Base-by-base conservation (phyloP, 2,329 filamentous ascomycete species). In the Ophiostoma fasciatum region DNA sequence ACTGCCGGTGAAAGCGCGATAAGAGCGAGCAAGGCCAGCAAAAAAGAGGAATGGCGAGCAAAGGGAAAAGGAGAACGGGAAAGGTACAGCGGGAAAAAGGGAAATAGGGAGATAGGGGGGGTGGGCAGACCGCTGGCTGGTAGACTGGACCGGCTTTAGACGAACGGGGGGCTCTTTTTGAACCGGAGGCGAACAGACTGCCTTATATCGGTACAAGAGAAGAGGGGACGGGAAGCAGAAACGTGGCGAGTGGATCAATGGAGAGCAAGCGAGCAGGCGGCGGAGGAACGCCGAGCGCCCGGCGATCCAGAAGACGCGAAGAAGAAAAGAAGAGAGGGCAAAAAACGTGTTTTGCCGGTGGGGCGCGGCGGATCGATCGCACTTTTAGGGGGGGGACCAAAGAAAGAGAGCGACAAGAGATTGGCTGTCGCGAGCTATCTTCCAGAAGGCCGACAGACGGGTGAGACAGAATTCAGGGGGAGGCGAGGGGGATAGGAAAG, bases 181-280 rank as follows among this genome's bases (percentile, higher is more conserved):
- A n/a, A n/a, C n/a, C n/a, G n/a, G n/a, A n/a, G n/a, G n/a, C n/a
- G n/a, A n/a, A n/a, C n/a, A n/a, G n/a, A n/a, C n/a, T n/a, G n/a
- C n/a, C n/a, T n/a, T n/a, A n/a, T n/a, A n/a, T n/a, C n/a, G n/a
- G n/a, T n/a, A n/a, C n/a, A n/a, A 33, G 18, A 37, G 26, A 15
- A 28, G 31, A 19, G 19, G 28, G 30, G 12, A 15, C 30, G 34
- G 38, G 34, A 36, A 31, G 33, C 20, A 38, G 32, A 37, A 40
- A 40, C 38, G 38, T 40, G 38, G 38, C 31, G 31, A 26, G 35
- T 40, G 38, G 38, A 37, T 37, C 38, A 31, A n/a, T 26, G 17
- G 21, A 27, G 36, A 33, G 38, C 34, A 40, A 33, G 31, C 26
- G 27, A 35, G 35, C 23, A 36, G 19, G 28, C 38, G 34, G n/a